Base-by-base conservation (phyloP, 2,329 filamentous ascomycete genomes). In the Acephala macrosclerotiorum region DNA sequence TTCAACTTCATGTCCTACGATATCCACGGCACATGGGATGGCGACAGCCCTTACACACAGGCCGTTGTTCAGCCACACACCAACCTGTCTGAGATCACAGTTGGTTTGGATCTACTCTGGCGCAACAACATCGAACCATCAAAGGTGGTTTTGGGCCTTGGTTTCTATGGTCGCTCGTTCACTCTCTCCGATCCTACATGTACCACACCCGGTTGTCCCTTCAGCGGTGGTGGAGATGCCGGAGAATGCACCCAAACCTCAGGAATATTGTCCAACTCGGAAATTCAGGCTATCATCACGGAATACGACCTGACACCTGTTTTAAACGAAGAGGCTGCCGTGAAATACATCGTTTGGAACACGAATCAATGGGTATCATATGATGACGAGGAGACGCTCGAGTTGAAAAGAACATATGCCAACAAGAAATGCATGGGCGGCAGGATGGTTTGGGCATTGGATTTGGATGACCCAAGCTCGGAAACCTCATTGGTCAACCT, bases 111-210 rank as follows among this genome's bases (percentile, higher is more conserved):
- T 0, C 77, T 79, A 0, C 66, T 84, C 0, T 83, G 79, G 79
- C 78, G 75, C 47, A 77, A 74, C 38, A 73, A 74, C 1, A 58
- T 84, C 0, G 65, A 78, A 47, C 75, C 78, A 0, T 62, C 65
- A 11, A 81, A 83, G 66, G 72, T 84, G 58, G 80, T 80, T 56
- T 69, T 84, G 3, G 82, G 82, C 3, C 64, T 83, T 0, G 81
- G 79, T 1, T 77, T 75, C 36, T 38, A 33, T 11, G 25, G 29
- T 33, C 29, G 29, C 4, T 33, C 29, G 29, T 33, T 33, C 29
- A 33, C 29, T 5, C 29, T 33, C 29, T 33, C 29, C 29, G 29
- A 33, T 33, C 29, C 29, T 36, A 8, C 74, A 5, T 33, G 29
- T 33, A 33, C 73, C 18, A 60, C 71, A 40, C 72, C 72, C 2